phyloP scores from a whole-genome alignment of 2,329 filamentous ascomycete genomes.

The Dothistroma pini region DNA sequence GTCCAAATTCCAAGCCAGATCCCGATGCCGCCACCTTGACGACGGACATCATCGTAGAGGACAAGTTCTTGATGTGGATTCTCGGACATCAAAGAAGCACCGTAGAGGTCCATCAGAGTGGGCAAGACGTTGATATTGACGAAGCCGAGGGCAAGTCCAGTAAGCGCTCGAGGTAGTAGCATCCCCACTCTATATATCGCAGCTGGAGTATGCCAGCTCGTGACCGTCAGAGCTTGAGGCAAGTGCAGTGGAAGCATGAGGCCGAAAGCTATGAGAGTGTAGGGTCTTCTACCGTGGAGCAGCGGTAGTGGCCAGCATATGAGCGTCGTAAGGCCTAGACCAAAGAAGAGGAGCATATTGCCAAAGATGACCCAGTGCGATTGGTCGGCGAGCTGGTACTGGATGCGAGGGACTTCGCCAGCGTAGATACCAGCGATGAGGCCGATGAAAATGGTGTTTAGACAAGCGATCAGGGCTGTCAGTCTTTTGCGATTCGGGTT shows the following conservation, averaged over 20 bases:
- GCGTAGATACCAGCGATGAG: constrained; percentile 69
- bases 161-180: constrained; percentile 60
- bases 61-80: constrained; percentile 71
- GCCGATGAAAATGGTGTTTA: constrained; percentile 69
- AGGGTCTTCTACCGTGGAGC: constrained; percentile 73
- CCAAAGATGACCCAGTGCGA: constrained; percentile 66
- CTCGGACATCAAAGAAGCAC: constrained; percentile 68
- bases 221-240: constrained; percentile 67
- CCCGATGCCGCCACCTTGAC: constrained; percentile 74
- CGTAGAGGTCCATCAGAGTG: constrained; percentile 70
- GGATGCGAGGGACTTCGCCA: constrained; percentile 73
- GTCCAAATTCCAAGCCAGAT: constrained; percentile 77
- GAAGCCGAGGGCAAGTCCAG: constrained; percentile 68
- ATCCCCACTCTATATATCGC: constrained; percentile 57
- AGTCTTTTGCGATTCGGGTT: constrained; percentile 63
- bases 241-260: constrained; percentile 70
- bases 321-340: constrained; percentile 66
- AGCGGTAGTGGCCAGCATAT: constrained; percentile 71
- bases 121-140: constrained; percentile 74
- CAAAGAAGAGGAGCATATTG: constrained; percentile 69
- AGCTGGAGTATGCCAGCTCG: constrained; percentile 54
- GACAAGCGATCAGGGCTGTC: constrained; percentile 64
- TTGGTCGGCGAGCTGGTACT: constrained; percentile 70
- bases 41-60: constrained; percentile 62
- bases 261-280: constrained; percentile 65